Evolutionary conservation across 2,329 filamentous ascomycete species (phyloP).

Genomic region (Microsporum audouinii): DNA sequence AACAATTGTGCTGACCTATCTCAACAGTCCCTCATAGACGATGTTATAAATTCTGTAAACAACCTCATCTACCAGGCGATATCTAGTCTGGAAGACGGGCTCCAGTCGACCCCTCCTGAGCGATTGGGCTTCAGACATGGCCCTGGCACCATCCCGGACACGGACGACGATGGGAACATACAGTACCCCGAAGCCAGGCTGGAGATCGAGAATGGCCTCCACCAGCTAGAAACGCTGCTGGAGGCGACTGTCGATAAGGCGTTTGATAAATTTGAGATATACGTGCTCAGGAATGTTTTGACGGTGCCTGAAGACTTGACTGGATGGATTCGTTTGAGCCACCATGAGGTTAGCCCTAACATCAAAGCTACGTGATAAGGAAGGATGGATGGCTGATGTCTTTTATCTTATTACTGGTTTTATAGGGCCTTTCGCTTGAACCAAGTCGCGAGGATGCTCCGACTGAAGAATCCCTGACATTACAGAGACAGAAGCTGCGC

Average conservation of each 20-base stretch:
- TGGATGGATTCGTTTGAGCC: conserved; percentile 67
- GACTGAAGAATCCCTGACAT: conserved; percentile 56
- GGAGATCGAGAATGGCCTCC: conserved; percentile 81
- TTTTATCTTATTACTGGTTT: neutral
- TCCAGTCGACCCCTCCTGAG: conserved; percentile 61
- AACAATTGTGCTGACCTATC: neutral
- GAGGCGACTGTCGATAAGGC: conserved; percentile 73
- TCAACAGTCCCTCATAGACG: conserved; percentile 75
- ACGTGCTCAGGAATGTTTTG: conserved; percentile 75
- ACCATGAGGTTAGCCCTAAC: conserved; percentile 57
- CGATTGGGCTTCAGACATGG: conserved; percentile 63
- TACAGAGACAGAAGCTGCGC: conserved; percentile 61
- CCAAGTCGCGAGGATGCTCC: conserved; percentile 32
- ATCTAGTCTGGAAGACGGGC: conserved; percentile 72
- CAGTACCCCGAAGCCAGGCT: conserved; percentile 43
- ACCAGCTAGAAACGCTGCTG: conserved; percentile 71
- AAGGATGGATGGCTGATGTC: neutral
- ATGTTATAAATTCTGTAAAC: conserved; percentile 95
- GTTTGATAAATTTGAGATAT: conserved; percentile 81
- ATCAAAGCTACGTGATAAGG: neutral
- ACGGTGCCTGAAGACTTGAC: conserved; percentile 60
- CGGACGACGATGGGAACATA: conserved; percentile 37
- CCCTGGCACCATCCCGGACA: conserved; percentile 35
- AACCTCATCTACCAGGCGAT: conserved; percentile 83
- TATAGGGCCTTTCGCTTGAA: conserved; percentile 29